Evolutionary conservation across 352 stramenopile species (phyloP).

Genomic region (Pythium grandisporangium): DNA sequence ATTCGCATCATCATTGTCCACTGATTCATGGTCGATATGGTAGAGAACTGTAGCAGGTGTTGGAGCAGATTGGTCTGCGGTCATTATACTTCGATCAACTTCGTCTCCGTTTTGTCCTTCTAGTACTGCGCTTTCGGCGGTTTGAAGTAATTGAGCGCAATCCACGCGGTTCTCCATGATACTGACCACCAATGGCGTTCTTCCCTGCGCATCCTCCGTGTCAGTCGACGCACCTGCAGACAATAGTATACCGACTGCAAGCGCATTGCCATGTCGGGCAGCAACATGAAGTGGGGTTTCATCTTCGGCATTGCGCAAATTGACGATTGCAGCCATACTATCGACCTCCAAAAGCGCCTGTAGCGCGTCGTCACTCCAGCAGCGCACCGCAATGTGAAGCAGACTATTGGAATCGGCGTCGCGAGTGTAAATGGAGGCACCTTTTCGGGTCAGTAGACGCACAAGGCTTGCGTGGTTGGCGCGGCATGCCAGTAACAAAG

Average conservation of each 20-base stretch:
- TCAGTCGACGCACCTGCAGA: conserved; percentile 24
- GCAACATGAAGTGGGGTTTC: conserved; percentile 89
- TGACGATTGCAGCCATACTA: conserved; percentile 47
- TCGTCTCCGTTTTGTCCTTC: no score
- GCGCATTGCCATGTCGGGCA: conserved; percentile 28
- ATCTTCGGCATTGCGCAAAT: conserved; percentile 80
- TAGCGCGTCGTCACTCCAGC: conserved; percentile 70
- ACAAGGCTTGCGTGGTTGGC: conserved; percentile 26
- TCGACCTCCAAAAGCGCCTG: conserved; percentile 64
- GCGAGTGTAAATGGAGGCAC: conserved; percentile 49
- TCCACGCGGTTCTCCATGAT: conserved; percentile 66
- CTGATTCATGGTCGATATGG: no score
- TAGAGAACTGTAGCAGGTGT: no score
- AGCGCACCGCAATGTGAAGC: conserved; percentile 72
- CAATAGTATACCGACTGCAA: conserved; percentile 32
- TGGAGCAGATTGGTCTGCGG: no score
- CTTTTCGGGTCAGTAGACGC: conserved; percentile 34
- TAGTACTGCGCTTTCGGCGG: conserved; percentile 3
- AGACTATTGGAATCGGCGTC: conserved; percentile 84
- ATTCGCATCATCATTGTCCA: conserved; percentile 1
- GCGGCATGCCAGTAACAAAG: conserved; percentile 39
- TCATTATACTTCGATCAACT: no score
- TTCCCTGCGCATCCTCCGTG: conserved; percentile 44
- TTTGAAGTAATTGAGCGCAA: conserved; percentile 56
- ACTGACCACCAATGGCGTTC: conserved; percentile 50